Evolutionary conservation across 352 stramenopile species (phyloP).

Genomic region (Albugo laibachii): DNA sequence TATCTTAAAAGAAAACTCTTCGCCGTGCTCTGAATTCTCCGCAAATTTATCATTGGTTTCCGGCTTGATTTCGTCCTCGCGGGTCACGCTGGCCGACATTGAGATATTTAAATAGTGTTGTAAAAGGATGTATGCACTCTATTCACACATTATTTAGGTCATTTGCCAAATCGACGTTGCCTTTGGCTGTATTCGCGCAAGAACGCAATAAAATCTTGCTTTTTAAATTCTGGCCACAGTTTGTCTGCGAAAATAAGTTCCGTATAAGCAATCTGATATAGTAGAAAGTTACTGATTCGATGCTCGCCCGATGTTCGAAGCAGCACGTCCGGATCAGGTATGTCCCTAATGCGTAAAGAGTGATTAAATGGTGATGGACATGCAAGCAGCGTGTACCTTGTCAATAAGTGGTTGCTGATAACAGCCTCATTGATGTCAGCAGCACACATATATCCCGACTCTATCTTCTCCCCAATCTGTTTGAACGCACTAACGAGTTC

Average conservation of each 20-base stretch:
- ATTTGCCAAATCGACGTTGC: slow-evolving; percentile 82
- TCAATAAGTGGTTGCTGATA: slow-evolving; percentile 57
- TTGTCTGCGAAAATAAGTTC: slow-evolving; percentile 93
- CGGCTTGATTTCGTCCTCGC: no score
- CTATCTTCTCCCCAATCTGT: slow-evolving; percentile 74
- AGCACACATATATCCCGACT: slow-evolving; percentile 25
- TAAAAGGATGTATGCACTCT: slow-evolving; percentile 1
- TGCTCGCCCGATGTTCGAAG: slow-evolving; percentile 89
- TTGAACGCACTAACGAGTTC: slow-evolving; percentile 88
- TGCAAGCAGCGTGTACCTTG: slow-evolving; percentile 20
- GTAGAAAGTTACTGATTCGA: slow-evolving; percentile 92
- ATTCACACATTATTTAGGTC: slow-evolving; percentile 4
- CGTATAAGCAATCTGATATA: slow-evolving; percentile 91
- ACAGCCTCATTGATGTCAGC: slow-evolving; percentile 65
- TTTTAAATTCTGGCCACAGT: slow-evolving; percentile 88
- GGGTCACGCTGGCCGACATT: no score
- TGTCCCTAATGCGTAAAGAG: slow-evolving; percentile 15
- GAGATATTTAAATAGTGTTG: no score
- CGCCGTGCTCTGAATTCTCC: not conserved
- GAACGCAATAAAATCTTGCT: slow-evolving; percentile 48
- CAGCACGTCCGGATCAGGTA: slow-evolving; percentile 87
- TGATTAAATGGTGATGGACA: not conserved
- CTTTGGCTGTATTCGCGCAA: slow-evolving; percentile 74
- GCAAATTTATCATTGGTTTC: not conserved
- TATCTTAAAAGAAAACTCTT: slow-evolving; percentile 2